A percentile compares a stretch with the other conserved stretches of the same genome.
Conservation (phyloP, 805 yeast genomes). For the Vanderwaltozyma tropicalis region DNA sequence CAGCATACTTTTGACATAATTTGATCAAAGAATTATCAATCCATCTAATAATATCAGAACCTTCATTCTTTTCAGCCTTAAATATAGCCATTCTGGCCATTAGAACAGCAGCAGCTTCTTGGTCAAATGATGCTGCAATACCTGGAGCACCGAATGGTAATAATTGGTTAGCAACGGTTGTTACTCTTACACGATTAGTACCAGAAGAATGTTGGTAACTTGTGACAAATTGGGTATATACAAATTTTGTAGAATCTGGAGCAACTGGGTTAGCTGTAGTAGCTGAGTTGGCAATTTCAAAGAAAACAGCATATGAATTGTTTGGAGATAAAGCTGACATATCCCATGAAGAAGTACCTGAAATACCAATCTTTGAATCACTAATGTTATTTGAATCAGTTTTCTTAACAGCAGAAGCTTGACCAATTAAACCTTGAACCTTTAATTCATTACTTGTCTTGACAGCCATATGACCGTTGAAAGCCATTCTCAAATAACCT, state of each 20-base stretch:
- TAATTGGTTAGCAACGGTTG: slow-evolving; percentile 57
- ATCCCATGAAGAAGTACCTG: slow-evolving; percentile 83
- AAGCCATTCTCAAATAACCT: slow-evolving; percentile 80
- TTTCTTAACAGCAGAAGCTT: slow-evolving; percentile 64
- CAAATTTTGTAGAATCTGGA: slow-evolving; percentile 25
- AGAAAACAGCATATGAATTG: slow-evolving; percentile 81
- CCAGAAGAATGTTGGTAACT: slow-evolving; percentile 95
- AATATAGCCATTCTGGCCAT: slow-evolving; percentile 86
- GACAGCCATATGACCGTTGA: slow-evolving; percentile 80
- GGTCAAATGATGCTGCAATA: slow-evolving; percentile 71
- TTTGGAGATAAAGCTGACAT: slow-evolving; percentile 78
- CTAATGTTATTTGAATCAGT: slow-evolving; percentile 58
- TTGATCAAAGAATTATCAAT: slow-evolving; percentile 84
- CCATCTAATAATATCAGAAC: slow-evolving; percentile 90
- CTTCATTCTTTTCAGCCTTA: slow-evolving; percentile 75
- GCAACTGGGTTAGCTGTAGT: slow-evolving; percentile 8
- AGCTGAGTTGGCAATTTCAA: slow-evolving; percentile 55
- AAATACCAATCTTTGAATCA: slow-evolving; percentile 88
- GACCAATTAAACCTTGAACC: slow-evolving; percentile 88
- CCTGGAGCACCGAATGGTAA: slow-evolving; percentile 46
- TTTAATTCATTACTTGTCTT: slow-evolving; percentile 81
- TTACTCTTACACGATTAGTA: slow-evolving; percentile 76
- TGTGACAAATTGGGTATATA: slow-evolving; percentile 74
- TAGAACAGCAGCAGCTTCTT: slow-evolving; percentile 94
- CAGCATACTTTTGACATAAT: slow-evolving; percentile 87